These are phyloP conservation scores for Boletus rufocinnamomeus DNA, from an alignment of 768 basidiomycete genomes.

Conservation along the genomic window DNA sequence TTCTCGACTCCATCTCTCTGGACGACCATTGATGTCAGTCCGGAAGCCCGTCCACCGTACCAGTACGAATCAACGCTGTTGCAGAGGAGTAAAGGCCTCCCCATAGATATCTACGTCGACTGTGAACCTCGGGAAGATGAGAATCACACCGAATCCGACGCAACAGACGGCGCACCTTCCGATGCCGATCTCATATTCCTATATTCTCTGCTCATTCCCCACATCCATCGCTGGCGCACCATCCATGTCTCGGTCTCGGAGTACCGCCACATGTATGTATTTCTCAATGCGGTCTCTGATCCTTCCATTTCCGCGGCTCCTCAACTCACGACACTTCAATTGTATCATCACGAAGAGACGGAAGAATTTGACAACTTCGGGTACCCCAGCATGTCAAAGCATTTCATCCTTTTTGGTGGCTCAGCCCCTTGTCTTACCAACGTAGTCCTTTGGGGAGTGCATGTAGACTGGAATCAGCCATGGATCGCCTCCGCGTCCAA, in stretches of 20 bases:
- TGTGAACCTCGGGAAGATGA: constrained; percentile 37
- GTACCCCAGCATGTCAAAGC: constrained; percentile 29
- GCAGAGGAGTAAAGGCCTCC: constrained; percentile 53
- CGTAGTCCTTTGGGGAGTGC: constrained; percentile 66
- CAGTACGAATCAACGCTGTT: constrained; percentile 48
- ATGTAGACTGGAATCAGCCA: constrained; percentile 62
- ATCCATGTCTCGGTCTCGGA: constrained; percentile 48
- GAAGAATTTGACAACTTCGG: constrained; percentile 33
- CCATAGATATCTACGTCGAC: constrained; percentile 55
- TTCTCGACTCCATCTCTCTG: constrained; percentile 62
- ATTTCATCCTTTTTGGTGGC: constrained; percentile 55
- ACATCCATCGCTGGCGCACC: constrained; percentile 53
- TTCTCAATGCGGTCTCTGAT: constrained; percentile 45
- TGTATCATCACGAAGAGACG: constrained; percentile 57
- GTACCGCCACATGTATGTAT: constrained; percentile 48
- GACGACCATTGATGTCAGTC: constrained; percentile 41
- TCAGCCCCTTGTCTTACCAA: constrained; percentile 51
- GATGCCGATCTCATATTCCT: constrained; percentile 28
- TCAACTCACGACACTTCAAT: constrained; percentile 51
- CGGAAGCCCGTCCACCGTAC: constrained; percentile 40
- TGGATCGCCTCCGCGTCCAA: constrained; percentile 28
- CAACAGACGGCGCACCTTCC: constrained; percentile 27
- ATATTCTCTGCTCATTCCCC: constrained; percentile 47
- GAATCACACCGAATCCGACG: constrained; percentile 15
- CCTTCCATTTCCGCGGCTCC: constrained; percentile 47